Base-by-base conservation (phyloP, 192 early-diverging fungal species). In the Coemansia furcata region DNA sequence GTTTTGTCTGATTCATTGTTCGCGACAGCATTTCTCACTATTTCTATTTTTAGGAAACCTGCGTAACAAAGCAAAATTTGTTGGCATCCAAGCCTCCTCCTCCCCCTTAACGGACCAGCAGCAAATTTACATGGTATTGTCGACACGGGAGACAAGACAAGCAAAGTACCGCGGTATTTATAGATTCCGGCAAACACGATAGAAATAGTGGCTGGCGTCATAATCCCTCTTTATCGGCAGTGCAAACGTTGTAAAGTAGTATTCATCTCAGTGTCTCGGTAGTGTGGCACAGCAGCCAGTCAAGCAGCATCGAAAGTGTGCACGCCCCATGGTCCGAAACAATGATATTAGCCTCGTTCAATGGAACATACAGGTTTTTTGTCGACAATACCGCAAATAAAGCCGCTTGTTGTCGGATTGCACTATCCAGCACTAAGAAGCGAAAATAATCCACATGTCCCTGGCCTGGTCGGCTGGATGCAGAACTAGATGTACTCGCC, bases 331-430 rank as follows among this genome's bases (percentile, higher is more conserved):
- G 30, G 50, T 30, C 26, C 12, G 0, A 26, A 52, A 52, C 50
- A 52, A 52, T 52, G 50, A 26, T 6, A 14, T 52, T n/a, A 52
- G 50, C 50, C 50, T 52, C 26, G 50, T 52, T 52, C 50, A 52
- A 52, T 30, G 50, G 50, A 52, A 26, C 50, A 14, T 30, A 26
- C 29, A 52, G 11, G 23, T 52, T 52, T 26, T 26, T 26, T 52
- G 50, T 52, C 11, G 26, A 52, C 50, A 52, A 52, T 30, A 30
- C 26, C 26, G 5, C 19, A 21, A 47, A 47, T 47, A 47, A 8
- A 47, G 50, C 29, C 30, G 8, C 7, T 15, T 52, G 26, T 52
- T 52, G 23, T 52, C 15, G 8, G 10, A 26, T 11, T 52, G 50
- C 50, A 5, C 50, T 14, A 14, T 30, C 0, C 26, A 30, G 26